These are phyloP conservation scores for Monilinia polystroma DNA, from an alignment of 2,329 filamentous ascomycete species.

Conservation along the genomic window DNA sequence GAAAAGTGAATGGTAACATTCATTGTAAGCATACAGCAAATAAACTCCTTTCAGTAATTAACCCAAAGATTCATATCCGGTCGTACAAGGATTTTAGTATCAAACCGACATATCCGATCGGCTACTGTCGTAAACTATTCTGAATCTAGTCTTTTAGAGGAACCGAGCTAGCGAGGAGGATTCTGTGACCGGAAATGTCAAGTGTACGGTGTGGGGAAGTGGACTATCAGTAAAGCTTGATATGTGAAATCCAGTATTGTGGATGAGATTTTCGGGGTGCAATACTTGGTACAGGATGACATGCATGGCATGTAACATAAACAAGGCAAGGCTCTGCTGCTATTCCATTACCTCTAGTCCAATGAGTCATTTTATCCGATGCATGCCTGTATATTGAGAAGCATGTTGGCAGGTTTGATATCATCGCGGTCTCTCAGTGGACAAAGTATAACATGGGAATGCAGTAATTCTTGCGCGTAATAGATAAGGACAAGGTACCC, in stretches of 20 bases:
- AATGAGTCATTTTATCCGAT: not conserved
- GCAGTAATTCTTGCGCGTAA: not conserved
- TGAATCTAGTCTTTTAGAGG: not conserved
- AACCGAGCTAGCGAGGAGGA: not conserved
- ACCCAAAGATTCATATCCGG: not conserved
- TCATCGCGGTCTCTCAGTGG: not conserved
- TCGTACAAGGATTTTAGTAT: not conserved
- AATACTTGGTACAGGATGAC: not conserved
- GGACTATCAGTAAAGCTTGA: not conserved
- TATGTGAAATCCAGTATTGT: not conserved
- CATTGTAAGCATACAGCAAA: not conserved
- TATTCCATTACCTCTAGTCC: no score
- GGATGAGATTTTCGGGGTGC: not conserved
- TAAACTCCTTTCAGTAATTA: not conserved
- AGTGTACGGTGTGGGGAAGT: not conserved
- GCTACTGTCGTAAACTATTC: not conserved
- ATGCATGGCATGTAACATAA: not conserved
- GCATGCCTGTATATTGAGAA: not conserved
- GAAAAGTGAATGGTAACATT: slow-evolving; percentile 8
- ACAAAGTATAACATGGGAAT: not conserved
- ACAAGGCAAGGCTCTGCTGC: not conserved
- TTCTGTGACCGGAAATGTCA: not conserved
- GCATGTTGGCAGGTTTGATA: not conserved
- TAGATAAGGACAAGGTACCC: no score
- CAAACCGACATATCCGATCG: not conserved